Evolutionary conservation across 208 protist genomes (phyloP).

Genomic region (Leishmania arabica): DNA sequence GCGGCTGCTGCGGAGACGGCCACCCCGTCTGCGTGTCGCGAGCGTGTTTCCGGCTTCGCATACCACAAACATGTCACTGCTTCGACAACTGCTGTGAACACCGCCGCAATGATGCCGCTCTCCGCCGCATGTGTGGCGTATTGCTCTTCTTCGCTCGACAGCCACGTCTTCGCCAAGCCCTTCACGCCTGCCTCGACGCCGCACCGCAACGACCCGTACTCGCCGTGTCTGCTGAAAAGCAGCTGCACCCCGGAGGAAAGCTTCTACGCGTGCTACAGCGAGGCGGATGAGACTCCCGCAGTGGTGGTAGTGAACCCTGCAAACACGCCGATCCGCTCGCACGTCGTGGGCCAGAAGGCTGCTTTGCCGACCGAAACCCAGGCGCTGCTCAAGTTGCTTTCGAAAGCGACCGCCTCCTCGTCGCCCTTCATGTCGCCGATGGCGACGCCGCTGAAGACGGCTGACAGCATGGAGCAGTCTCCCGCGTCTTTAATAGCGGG

Average conservation of each 20-base stretch:
- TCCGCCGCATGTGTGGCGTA: not conserved
- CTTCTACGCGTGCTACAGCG: conserved; percentile 68
- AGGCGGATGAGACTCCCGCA: conserved; percentile 10
- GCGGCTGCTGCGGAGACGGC: not conserved
- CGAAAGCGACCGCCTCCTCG: not conserved
- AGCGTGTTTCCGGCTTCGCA: not conserved
- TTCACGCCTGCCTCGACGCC: conserved; percentile 23
- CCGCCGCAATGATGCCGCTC: not conserved
- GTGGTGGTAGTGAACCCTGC: not conserved
- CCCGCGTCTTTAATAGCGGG: not conserved
- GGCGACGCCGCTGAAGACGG: conserved; percentile 1
- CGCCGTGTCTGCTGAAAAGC: conserved; percentile 36
- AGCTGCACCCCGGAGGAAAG: conserved; percentile 46
- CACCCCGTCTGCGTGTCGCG: conserved; percentile 10
- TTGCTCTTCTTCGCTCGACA: conserved; percentile 12
- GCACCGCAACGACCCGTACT: conserved; percentile 62
- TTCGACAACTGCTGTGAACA: not conserved
- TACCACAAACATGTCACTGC: not conserved
- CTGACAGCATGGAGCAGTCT: not conserved
- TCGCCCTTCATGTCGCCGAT: conserved; percentile 9
- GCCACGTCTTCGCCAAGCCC: conserved; percentile 31
- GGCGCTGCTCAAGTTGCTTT: conserved; percentile 18
- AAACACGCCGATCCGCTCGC: conserved; percentile 15
- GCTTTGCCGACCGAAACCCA: conserved; percentile 9
- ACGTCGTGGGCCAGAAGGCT: not conserved